phyloP scores from a whole-genome alignment of 192 early-diverging fungal genomes.

The Rhizoclosmatium sp. region DNA sequence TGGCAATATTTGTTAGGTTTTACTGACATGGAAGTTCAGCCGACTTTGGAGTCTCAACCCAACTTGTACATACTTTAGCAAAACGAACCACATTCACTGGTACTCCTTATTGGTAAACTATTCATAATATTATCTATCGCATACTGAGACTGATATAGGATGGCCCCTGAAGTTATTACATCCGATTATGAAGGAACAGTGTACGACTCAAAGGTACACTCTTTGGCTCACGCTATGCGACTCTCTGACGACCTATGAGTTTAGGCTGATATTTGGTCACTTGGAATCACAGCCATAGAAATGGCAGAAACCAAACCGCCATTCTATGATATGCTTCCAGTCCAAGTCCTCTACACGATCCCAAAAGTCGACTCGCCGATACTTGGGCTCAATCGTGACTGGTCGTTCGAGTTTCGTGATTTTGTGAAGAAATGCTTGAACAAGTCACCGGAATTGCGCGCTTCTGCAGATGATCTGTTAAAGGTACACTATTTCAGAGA shows the following conservation, averaged over 20 bases:
- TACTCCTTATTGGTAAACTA: conserved; percentile 73
- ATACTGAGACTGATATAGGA: conserved; percentile 33
- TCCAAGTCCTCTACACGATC: conserved; percentile 94
- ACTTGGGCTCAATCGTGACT: conserved; percentile 40
- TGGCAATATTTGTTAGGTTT: background rate
- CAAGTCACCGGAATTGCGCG: conserved; percentile 62
- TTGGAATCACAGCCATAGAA: conserved; percentile 86
- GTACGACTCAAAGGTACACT: conserved; percentile 66
- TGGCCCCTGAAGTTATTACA: conserved; percentile 66
- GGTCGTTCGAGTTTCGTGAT: conserved; percentile 57
- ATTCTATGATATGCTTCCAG: conserved; percentile 91
- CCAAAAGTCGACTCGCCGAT: conserved; percentile 61
- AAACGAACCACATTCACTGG: conserved; percentile 99
- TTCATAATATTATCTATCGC: background rate
- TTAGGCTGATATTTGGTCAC: conserved; percentile 95
- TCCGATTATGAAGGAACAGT: conserved; percentile 51
- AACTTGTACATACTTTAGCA: conserved; percentile 72
- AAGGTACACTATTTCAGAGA: background rate
- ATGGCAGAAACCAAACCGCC: conserved; percentile 81
- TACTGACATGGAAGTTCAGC: conserved; percentile 52
- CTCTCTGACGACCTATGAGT: too few species aligned
- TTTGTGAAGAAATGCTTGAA: conserved; percentile 60
- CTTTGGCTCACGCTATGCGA: too few species aligned
- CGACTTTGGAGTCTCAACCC: conserved; percentile 97
- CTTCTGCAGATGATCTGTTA: conserved; percentile 19